Conservation (phyloP, 163 green algal genomes). For the Prototheca cutis region DNA sequence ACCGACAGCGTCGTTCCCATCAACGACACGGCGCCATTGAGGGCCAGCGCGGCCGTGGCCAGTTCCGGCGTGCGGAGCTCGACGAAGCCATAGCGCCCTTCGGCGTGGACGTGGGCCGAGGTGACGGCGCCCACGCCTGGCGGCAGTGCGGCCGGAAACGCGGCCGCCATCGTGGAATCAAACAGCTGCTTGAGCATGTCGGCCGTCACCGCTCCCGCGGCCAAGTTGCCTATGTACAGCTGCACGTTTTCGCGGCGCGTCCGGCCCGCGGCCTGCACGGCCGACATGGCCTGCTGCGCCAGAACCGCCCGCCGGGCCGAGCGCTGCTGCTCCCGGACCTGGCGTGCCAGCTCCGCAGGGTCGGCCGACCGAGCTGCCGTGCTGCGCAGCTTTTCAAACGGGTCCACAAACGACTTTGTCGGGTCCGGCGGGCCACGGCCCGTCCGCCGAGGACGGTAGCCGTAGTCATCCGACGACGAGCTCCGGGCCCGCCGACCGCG, state of each 20-base stretch:
- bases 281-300: conserved; percentile 67
- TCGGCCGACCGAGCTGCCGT: conserved; percentile 5
- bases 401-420: conserved; percentile 10
- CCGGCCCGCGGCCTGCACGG: conserved; percentile 60
- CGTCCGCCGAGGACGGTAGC: conserved; percentile 3
- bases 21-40: conserved; percentile 59
- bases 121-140: conserved; percentile 57
- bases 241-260: conserved; percentile 63
- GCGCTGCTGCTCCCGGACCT: conserved; percentile 81
- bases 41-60: conserved; percentile 64
- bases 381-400: conserved; percentile 21
- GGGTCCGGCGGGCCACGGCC: conserved; percentile 1
- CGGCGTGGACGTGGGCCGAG: conserved; percentile 50
- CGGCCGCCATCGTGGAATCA: conserved; percentile 67
- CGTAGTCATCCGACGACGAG: conserved; percentile 9
- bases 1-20: conserved; percentile 68
- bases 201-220: conserved; percentile 49
- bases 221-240: conserved; percentile 77
- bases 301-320: conserved; percentile 65
- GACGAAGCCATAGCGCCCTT: conserved; percentile 77
- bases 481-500: too few relatives aligned
- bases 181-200: conserved; percentile 68
- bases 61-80: conserved; percentile 78
- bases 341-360: conserved; percentile 18
- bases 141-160: conserved; percentile 47